These are phyloP conservation scores for Penicillium canariense DNA, from an alignment of 495 filamentous ascomycete genomes.

Conservation along the genomic window DNA sequence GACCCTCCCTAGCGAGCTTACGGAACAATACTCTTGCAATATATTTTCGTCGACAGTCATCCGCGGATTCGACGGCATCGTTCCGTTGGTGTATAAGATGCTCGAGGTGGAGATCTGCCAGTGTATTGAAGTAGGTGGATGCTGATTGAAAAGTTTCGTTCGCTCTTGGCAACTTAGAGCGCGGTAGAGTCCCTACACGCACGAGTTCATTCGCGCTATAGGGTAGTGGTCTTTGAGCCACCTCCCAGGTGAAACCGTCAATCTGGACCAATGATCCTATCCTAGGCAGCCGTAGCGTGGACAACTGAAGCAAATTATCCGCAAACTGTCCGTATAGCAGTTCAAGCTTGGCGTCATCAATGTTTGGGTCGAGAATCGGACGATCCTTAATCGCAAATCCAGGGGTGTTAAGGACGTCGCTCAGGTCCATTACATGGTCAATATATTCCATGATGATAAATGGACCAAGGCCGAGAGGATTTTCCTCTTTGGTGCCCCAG, in stretches of 20 bases:
- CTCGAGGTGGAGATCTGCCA: slow-evolving; percentile 43
- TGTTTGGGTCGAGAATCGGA: slow-evolving; percentile 29
- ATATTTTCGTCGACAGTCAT: slow-evolving; percentile 12
- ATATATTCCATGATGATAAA: slow-evolving; percentile 44
- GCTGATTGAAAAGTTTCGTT: slow-evolving; percentile 34
- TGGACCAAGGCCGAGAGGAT: slow-evolving; percentile 17
- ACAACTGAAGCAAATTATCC: slow-evolving; percentile 35
- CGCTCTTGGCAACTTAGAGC: slow-evolving; percentile 31
- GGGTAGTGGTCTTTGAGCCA: slow-evolving; percentile 19
- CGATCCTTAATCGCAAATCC: slow-evolving; percentile 7
- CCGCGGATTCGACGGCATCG: slow-evolving; percentile 24
- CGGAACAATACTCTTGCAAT: slow-evolving; percentile 10
- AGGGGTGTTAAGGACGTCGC: slow-evolving; percentile 29
- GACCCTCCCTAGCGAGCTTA: slow-evolving; percentile 5
- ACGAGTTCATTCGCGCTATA: slow-evolving; percentile 34
- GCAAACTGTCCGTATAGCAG: slow-evolving; percentile 35
- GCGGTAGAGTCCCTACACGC: slow-evolving; percentile 25
- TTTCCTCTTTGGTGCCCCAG: slow-evolving; percentile 28
- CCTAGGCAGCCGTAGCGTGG: slow-evolving; percentile 19
- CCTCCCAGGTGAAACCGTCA: slow-evolving; percentile 23
- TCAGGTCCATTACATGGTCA: slow-evolving; percentile 30
- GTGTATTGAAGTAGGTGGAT: slow-evolving; percentile 32
- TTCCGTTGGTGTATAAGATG: slow-evolving; percentile 44
- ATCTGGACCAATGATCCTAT: slow-evolving; percentile 38
- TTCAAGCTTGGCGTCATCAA: slow-evolving; percentile 27